These are phyloP conservation scores for Epichloe festucae DNA, from an alignment of 2,329 filamentous ascomycete genomes.

Conservation along the genomic window DNA sequence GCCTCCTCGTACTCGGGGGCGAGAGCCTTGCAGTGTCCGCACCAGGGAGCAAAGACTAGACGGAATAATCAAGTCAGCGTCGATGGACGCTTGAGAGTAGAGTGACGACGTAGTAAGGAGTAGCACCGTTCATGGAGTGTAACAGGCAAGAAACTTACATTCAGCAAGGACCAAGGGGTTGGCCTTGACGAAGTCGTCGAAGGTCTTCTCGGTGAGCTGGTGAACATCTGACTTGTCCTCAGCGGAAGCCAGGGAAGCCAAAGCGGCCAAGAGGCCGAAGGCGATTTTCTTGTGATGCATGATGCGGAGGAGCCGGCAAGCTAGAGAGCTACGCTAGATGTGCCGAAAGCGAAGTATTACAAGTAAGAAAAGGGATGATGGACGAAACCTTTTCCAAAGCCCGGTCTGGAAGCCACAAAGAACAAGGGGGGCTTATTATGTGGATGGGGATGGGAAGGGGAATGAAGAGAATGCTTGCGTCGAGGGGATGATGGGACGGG, in stretches of 20 bases:
- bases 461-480: not conserved
- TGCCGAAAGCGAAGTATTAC: no score
- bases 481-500: constrained; percentile 10
- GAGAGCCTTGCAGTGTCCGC: constrained; percentile 96
- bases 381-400: not conserved
- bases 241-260: constrained; percentile 45
- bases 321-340: not conserved
- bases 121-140: no score
- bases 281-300: constrained; percentile 40
- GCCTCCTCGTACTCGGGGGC: constrained; percentile 81
- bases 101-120: not conserved
- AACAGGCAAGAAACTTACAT: constrained; percentile 49
- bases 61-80: constrained; percentile 21
- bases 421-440: constrained; percentile 1
- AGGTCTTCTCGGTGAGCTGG: constrained; percentile 74
- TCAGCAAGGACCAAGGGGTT: constrained; percentile 88
- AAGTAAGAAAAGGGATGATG: not conserved
- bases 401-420: constrained; percentile 2
- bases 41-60: constrained; percentile 80
- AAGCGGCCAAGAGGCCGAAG: constrained; percentile 40
- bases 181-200: constrained; percentile 71
- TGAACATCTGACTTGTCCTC: constrained; percentile 60
- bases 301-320: constrained; percentile 10
- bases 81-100: not conserved
- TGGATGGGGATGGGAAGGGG: constrained; percentile 9